These are phyloP conservation scores for Wickerhamiella lipophila DNA, from an alignment of 805 yeast species.

Conservation along the genomic window DNA sequence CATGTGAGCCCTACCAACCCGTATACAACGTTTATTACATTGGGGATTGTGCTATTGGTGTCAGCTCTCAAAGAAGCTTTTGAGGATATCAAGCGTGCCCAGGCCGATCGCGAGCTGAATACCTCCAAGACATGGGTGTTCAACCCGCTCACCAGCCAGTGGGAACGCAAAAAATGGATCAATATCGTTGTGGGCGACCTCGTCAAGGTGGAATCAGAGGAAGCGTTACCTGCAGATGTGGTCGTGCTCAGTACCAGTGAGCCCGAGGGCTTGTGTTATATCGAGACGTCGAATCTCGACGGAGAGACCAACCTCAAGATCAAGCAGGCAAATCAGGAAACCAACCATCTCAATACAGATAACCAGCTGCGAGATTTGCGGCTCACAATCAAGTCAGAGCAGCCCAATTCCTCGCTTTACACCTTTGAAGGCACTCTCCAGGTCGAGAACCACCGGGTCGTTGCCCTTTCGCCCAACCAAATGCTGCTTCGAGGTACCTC, in stretches of 20 bases:
- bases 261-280: constrained; percentile 95
- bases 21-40: constrained; percentile 88
- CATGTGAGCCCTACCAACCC: constrained; percentile 91
- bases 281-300: constrained; percentile 93
- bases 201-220: constrained; percentile 70
- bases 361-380: constrained; percentile 38
- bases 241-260: constrained; percentile 80
- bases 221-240: constrained; percentile 88
- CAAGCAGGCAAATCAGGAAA: constrained; percentile 75
- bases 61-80: constrained; percentile 84
- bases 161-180: constrained; percentile 64
- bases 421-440: constrained; percentile 84
- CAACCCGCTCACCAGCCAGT: constrained; percentile 43
- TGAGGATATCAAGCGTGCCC: constrained; percentile 81
- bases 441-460: constrained; percentile 28
- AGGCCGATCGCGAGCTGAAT: constrained; percentile 81
- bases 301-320: constrained; percentile 96
- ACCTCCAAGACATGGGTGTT: constrained; percentile 61
- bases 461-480: constrained; percentile 83
- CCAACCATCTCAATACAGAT: constrained; percentile 59
- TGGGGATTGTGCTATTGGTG: constrained; percentile 69
- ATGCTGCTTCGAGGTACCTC: constrained; percentile 90
- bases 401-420: constrained; percentile 84
- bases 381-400: constrained; percentile 68
- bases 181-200: constrained; percentile 85